Conservation (phyloP, 257 asterid genomes). For the Gentiana dahurica region DNA sequence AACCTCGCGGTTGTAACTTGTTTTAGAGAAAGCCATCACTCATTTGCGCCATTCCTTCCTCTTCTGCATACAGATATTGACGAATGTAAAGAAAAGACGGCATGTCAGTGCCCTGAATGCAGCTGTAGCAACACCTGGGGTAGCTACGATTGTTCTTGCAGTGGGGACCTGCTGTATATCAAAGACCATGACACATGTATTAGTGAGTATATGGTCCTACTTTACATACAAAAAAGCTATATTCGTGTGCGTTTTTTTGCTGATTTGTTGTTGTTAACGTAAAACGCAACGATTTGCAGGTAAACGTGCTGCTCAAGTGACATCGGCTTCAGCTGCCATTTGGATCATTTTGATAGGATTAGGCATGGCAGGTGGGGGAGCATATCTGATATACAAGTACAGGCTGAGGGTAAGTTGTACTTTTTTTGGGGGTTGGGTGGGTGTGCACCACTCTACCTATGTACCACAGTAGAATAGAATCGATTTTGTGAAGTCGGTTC, state of each 20-base stretch:
- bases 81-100: conserved; percentile 78
- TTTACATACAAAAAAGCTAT: conserved; percentile 4
- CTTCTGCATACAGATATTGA: conserved; percentile 37
- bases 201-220: conserved; percentile 31
- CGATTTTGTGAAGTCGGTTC: too few species aligned
- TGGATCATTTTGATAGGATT: conserved; percentile 59
- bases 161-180: conserved; percentile 54
- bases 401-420: conserved; percentile 55
- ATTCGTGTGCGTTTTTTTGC: neutral
- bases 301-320: conserved; percentile 45
- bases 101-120: conserved; percentile 82
- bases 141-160: conserved; percentile 73
- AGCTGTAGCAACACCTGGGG: conserved; percentile 85
- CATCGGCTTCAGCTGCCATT: conserved; percentile 63
- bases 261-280: neutral
- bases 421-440: neutral
- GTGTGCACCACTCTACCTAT: too few species aligned
- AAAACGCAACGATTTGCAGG: conserved; percentile 29
- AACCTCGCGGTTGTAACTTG: conserved; percentile 4
- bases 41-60: neutral
- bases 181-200: conserved; percentile 89
- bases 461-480: too few species aligned
- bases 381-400: conserved; percentile 58
- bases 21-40: neutral
- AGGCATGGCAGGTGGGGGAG: conserved; percentile 49